phyloP scores from a whole-genome alignment of 1,284 basidiomycete species.

The Rhizoctonia solani region DNA sequence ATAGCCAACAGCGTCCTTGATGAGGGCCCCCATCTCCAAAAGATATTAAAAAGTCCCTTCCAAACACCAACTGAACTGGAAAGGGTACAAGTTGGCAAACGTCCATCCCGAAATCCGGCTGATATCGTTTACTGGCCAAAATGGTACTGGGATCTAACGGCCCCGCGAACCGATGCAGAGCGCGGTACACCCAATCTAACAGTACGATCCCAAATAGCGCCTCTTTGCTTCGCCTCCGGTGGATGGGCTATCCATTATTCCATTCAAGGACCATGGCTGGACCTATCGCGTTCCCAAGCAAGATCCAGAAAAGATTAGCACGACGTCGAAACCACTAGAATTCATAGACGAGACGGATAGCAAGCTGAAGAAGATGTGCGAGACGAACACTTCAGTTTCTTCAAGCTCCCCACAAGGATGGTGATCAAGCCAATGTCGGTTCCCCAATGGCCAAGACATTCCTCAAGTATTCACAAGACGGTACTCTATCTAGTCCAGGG shows the following conservation, averaged over 20 bases:
- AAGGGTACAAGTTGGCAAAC: constrained; percentile 2
- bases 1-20: not conserved
- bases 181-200: constrained; percentile 76
- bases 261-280: constrained; percentile 91
- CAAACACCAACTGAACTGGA: constrained; percentile 29
- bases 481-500: constrained; percentile 78
- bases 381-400: constrained; percentile 64
- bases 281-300: constrained; percentile 72
- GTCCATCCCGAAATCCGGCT: constrained; percentile 1
- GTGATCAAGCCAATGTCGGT: constrained; percentile 92
- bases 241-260: constrained; percentile 86
- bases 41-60: not conserved
- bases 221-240: constrained; percentile 87
- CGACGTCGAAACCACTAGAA: constrained; percentile 41
- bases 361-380: constrained; percentile 53
- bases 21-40: not conserved
- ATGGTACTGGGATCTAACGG: constrained; percentile 92
- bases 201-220: constrained; percentile 80
- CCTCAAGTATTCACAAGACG: constrained; percentile 84
- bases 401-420: constrained; percentile 95
- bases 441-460: constrained; percentile 90
- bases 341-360: constrained; percentile 70
- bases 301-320: constrained; percentile 43
- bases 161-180: constrained; percentile 43
- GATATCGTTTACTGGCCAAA: constrained; percentile 63